A percentile compares a stretch with the other conserved stretches of the same genome.
These are phyloP conservation scores for Wickerhamomyces rabaulensis DNA, from an alignment of 805 yeast species.

Conservation along the genomic window DNA sequence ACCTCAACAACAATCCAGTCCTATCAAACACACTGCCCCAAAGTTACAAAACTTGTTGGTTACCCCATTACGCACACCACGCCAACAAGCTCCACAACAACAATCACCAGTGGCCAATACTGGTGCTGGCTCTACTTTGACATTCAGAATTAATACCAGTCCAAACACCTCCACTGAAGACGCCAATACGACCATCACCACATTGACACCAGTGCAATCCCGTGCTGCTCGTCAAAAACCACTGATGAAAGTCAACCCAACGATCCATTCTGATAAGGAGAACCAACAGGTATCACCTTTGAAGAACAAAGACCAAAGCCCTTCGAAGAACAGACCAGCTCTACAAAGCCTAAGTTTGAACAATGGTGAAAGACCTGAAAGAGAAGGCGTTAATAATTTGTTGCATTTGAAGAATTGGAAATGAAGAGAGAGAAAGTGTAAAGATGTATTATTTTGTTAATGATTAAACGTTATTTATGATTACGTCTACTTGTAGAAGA, in stretches of 20 bases:
- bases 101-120: constrained; percentile 6
- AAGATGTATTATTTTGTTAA: neutral
- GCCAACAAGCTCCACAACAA: neutral
- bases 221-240: constrained; percentile 12
- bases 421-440: neutral
- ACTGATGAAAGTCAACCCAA: constrained; percentile 16
- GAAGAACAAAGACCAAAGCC: constrained; percentile 1
- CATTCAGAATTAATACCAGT: constrained; percentile 17
- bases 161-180: neutral
- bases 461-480: neutral
- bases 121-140: constrained; percentile 13
- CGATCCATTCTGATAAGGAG: constrained; percentile 8
- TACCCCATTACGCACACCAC: constrained; percentile 19
- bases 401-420: constrained; percentile 11
- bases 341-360: constrained; percentile 11
- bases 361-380: constrained; percentile 9
- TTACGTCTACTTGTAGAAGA: neutral
- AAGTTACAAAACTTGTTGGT: constrained; percentile 1
- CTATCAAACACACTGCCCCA: neutral
- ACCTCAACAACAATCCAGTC: neutral
- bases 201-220: neutral
- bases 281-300: constrained; percentile 4
- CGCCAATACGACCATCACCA: neutral
- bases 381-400: constrained; percentile 12
- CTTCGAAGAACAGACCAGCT: constrained; percentile 8